A percentile compares a stretch with the other conserved stretches of the same genome.
Evolutionary conservation across 192 early-diverging fungal species (phyloP).

Genomic region (Entomortierella parvispora): DNA sequence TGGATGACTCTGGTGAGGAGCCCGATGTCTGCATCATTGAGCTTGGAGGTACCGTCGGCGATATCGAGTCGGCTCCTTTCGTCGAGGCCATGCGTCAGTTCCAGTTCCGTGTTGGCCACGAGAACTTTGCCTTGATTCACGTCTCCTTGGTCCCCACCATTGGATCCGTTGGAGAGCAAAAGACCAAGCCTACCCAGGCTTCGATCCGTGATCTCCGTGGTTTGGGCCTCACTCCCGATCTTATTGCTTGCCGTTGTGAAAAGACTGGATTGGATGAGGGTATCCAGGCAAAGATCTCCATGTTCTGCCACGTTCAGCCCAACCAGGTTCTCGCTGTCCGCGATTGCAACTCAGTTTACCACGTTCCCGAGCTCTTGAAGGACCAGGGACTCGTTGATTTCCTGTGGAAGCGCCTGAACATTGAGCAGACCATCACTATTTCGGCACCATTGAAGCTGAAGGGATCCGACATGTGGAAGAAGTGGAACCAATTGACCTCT

Average conservation of each 20-base stretch:
- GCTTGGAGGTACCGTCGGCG: slow-evolving; percentile 97
- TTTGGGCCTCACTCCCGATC: slow-evolving; percentile 92
- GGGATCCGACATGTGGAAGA: slow-evolving; percentile 74
- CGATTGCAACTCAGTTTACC: slow-evolving; percentile 96
- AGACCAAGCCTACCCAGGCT: slow-evolving; percentile 99
- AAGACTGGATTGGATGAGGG: slow-evolving; percentile 81
- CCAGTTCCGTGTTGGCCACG: slow-evolving; percentile 98
- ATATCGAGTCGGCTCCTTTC: slow-evolving; percentile 99
- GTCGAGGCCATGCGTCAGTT: slow-evolving; percentile 99
- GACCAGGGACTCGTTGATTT: slow-evolving; percentile 88
- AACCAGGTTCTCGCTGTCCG: slow-evolving; percentile 89
- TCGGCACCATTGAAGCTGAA: slow-evolving; percentile 63
- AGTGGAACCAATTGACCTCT: slow-evolving; percentile 88
- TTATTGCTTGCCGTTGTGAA: slow-evolving; percentile 95
- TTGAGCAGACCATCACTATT: slow-evolving; percentile 65
- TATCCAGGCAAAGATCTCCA: slow-evolving; percentile 93
- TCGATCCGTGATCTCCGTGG: slow-evolving; percentile 95
- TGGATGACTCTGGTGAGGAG: slow-evolving; percentile 79
- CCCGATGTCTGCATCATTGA: slow-evolving; percentile 99
- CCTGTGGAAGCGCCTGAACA: slow-evolving; percentile 81
- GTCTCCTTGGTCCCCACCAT: slow-evolving; percentile 98
- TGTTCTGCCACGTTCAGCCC: slow-evolving; percentile 98
- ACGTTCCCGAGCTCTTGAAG: slow-evolving; percentile 92
- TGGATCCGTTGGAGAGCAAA: slow-evolving; percentile 98
- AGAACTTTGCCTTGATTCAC: slow-evolving; percentile 98